These are phyloP conservation scores for Hemerocallis citrina DNA, from an alignment of 106 monocot genomes.

Conservation along the genomic window DNA sequence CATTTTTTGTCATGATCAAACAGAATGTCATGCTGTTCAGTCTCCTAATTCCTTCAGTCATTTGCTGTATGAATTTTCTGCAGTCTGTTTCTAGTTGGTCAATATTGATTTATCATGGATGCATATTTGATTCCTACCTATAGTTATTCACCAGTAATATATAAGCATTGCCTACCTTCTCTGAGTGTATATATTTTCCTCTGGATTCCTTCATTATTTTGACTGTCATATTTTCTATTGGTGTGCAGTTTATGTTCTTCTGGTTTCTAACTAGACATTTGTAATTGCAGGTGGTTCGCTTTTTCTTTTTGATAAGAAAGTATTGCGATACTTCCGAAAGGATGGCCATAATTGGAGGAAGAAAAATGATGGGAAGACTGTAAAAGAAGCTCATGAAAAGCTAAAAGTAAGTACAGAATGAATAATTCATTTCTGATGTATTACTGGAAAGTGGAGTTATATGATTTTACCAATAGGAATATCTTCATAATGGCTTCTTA, in stretches of 20 bases:
- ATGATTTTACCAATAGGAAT: not conserved
- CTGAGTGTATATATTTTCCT: not conserved
- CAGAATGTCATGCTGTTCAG: not conserved
- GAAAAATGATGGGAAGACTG: slow-evolving; percentile 96
- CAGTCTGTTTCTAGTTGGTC: too few species aligned
- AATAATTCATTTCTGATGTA: not conserved
- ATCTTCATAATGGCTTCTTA: not conserved
- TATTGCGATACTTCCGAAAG: slow-evolving; percentile 86
- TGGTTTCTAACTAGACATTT: not conserved
- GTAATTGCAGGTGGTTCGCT: slow-evolving; percentile 33
- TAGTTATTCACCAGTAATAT: not conserved
- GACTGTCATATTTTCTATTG: not conserved
- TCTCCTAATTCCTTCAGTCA: not conserved
- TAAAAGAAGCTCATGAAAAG: slow-evolving; percentile 96
- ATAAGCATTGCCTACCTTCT: not conserved
- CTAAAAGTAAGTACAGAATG: slow-evolving; percentile 49
- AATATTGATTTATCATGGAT: too few species aligned
- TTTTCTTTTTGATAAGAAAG: slow-evolving; percentile 77
- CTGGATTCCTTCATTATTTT: not conserved
- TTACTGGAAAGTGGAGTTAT: not conserved
- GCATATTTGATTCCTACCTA: too few species aligned
- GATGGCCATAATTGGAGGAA: slow-evolving; percentile 98
- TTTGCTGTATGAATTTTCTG: too few species aligned
- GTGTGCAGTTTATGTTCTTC: not conserved
- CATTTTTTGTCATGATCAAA: not conserved